Percentiles rank a stretch among this genome's conserved stretches.
These are phyloP conservation scores for Fusarium temperatum DNA, from an alignment of 2,329 filamentous ascomycete genomes.

Conservation along the genomic window DNA sequence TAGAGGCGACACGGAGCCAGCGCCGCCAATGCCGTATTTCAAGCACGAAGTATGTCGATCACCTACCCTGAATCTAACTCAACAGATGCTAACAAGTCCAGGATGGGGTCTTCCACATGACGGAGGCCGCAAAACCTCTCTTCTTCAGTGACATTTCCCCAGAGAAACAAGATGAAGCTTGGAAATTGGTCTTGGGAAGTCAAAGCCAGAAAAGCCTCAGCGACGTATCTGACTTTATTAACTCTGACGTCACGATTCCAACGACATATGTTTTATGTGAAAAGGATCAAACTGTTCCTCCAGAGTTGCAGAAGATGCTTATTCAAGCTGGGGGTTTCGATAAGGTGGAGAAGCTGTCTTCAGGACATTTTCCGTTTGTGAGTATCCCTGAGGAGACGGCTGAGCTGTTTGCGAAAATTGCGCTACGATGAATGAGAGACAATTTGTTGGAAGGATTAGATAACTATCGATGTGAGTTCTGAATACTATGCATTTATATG, in stretches of 20 bases:
- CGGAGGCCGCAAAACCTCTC: not conserved
- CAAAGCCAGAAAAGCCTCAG: not conserved
- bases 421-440: not conserved
- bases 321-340: not conserved
- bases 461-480: accelerated
- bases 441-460: accelerated
- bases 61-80: accelerated
- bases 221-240: not conserved
- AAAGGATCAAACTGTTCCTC: not conserved
- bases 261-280: not conserved
- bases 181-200: not conserved
- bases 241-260: not conserved
- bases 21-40: not conserved
- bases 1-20: not conserved
- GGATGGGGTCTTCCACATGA: not conserved
- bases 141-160: not conserved
- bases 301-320: not conserved
- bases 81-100: not conserved
- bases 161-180: not conserved
- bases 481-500: accelerated
- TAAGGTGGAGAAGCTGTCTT: not conserved
- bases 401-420: not conserved
- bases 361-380: not conserved
- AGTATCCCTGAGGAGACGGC: not conserved
- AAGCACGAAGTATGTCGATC: not conserved